Conservation (phyloP, 75 land plant genomes). For the Chamaecyparis obtusa region DNA sequence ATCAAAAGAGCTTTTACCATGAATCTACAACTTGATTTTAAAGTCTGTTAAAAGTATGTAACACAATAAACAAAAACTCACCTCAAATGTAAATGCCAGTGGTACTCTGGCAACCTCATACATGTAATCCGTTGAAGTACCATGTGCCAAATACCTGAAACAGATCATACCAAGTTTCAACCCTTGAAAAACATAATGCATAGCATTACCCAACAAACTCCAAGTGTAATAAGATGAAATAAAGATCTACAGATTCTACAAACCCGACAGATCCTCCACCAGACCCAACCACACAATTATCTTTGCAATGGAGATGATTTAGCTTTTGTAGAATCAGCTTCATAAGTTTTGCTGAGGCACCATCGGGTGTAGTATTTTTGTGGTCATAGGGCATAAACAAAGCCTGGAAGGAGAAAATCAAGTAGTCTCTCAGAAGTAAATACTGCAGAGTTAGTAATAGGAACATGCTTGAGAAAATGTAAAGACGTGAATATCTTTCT, state of each 20-base stretch:
- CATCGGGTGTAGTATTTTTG: slow-evolving; percentile 69
- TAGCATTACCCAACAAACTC: background rate
- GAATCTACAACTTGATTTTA: background rate
- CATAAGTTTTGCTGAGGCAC: slow-evolving; percentile 44
- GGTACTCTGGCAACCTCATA: slow-evolving; percentile 76
- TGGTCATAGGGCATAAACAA: slow-evolving; percentile 99
- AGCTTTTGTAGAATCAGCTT: slow-evolving; percentile 57
- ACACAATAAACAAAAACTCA: slow-evolving; percentile 17
- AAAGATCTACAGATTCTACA: background rate
- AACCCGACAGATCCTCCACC: slow-evolving; percentile 99
- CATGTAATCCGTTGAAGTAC: slow-evolving; percentile 97
- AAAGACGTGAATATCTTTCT: background rate
- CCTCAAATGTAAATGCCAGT: slow-evolving; percentile 92
- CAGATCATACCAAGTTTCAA: background rate
- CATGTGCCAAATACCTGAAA: slow-evolving; percentile 94
- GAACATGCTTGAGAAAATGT: background rate
- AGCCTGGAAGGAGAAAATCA: slow-evolving; percentile 44
- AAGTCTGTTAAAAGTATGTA: background rate
- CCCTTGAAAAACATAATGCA: background rate
- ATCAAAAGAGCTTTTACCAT: background rate
- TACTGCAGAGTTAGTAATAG: background rate
- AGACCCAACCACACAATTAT: slow-evolving; percentile 87
- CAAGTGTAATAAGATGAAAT: background rate
- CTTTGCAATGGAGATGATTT: slow-evolving; percentile 66
- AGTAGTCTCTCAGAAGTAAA: background rate